Percentiles rank a stretch among this genome's conserved stretches.
These are phyloP conservation scores for Phytophthora meadii DNA, from an alignment of 352 stramenopile species.

Conservation along the genomic window DNA sequence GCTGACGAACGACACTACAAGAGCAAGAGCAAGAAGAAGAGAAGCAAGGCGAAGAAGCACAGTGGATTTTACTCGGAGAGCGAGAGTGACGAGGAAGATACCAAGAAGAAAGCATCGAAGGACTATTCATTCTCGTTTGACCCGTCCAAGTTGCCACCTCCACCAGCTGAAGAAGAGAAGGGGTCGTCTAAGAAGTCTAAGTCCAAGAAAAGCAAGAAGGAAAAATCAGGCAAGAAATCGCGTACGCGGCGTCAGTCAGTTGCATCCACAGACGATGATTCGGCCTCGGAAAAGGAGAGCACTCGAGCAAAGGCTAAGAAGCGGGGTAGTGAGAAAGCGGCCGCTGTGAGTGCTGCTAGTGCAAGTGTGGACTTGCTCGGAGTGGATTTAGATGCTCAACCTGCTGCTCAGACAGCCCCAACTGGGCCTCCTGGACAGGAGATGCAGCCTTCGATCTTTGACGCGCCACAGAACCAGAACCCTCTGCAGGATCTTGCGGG, in stretches of 20 bases:
- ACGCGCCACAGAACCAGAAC: slow-evolving; percentile 39
- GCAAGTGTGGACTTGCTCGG: slow-evolving; percentile 58
- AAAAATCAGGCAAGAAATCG: slow-evolving; percentile 38
- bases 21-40: slow-evolving; percentile 46
- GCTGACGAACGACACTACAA: slow-evolving; percentile 29
- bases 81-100: slow-evolving; percentile 38
- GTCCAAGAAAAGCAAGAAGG: slow-evolving; percentile 38
- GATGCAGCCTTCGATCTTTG: slow-evolving; percentile 49
- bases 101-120: slow-evolving; percentile 29
- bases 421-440: slow-evolving; percentile 20
- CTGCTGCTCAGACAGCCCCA: slow-evolving; percentile 5
- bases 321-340: slow-evolving; percentile 29
- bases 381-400: slow-evolving; percentile 49
- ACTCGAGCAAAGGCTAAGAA: slow-evolving; percentile 42
- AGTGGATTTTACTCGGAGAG: slow-evolving; percentile 46
- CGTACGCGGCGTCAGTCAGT: slow-evolving; percentile 44
- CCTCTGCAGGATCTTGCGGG: slow-evolving; percentile 64
- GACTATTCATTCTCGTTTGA: slow-evolving; percentile 63
- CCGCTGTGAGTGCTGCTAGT: slow-evolving; percentile 13
- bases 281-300: slow-evolving; percentile 48
- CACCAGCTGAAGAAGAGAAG: slow-evolving; percentile 35
- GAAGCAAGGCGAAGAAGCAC: slow-evolving; percentile 43
- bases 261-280: slow-evolving; percentile 48
- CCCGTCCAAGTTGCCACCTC: slow-evolving; percentile 50
- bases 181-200: slow-evolving; percentile 27